Conservation (phyloP, 257 asterid species). For the Salvia miltiorrhiza region DNA sequence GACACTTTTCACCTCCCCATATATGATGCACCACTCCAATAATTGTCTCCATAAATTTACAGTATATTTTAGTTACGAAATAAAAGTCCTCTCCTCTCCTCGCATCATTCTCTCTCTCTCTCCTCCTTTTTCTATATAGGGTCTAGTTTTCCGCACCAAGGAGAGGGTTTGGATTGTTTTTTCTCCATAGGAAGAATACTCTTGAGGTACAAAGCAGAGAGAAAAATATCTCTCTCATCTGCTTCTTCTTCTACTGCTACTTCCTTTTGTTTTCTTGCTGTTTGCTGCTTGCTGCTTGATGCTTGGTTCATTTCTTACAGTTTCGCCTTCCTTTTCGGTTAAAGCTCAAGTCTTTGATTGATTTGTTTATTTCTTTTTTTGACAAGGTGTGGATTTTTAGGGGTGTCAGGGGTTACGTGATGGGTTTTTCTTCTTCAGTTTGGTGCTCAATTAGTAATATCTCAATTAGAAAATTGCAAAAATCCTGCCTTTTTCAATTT, state of each 20-base stretch:
- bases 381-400: not conserved
- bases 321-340: not conserved
- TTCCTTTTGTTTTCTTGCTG: not conserved
- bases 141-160: slow-evolving; percentile 35
- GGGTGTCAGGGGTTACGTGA: not conserved
- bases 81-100: not conserved
- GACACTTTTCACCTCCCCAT: too few relatives aligned
- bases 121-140: slow-evolving; percentile 23
- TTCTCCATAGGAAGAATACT: not conserved
- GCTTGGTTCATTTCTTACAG: not conserved
- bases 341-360: slow-evolving; percentile 6
- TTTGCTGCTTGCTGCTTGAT: not conserved
- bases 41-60: too few relatives aligned
- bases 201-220: slow-evolving; percentile 14
- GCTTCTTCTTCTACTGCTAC: not conserved
- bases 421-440: not conserved
- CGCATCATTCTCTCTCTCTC: slow-evolving; percentile 8
- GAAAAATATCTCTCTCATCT: not conserved
- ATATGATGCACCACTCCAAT: too few relatives aligned
- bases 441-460: slow-evolving; percentile 5
- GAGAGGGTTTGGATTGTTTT: slow-evolving; percentile 12
- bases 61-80: too few relatives aligned
- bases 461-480: not conserved
- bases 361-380: not conserved
- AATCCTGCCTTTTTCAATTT: not conserved